Evolutionary conservation across 2,329 filamentous ascomycete genomes (phyloP).

Genomic region (Xylariaceae sp.): DNA sequence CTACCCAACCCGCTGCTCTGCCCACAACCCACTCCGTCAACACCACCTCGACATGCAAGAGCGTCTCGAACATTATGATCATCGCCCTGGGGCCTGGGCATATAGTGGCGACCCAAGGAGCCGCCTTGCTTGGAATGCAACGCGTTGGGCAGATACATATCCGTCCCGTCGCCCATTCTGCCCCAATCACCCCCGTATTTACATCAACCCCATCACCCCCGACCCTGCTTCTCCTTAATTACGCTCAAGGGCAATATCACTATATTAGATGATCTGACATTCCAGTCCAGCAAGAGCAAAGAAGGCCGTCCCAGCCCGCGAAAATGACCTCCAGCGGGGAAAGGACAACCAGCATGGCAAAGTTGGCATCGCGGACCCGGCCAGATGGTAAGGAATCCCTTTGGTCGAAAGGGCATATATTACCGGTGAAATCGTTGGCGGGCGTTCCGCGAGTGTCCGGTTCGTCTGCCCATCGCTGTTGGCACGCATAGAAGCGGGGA

Average conservation of each 20-base stretch:
- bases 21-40: background rate
- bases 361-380: background rate
- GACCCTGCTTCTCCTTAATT: slow-evolving; percentile 1
- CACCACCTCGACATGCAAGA: background rate
- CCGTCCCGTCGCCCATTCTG: slow-evolving; percentile 5
- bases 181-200: background rate
- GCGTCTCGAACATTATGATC: background rate
- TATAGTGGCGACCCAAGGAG: background rate
- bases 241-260: slow-evolving; percentile 3
- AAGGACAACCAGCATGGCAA: background rate
- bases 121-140: slow-evolving; percentile 2
- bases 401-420: background rate
- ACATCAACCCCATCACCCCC: slow-evolving; percentile 5
- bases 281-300: too few relatives aligned
- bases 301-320: background rate
- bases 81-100: background rate
- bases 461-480: slow-evolving; percentile 15
- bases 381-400: background rate
- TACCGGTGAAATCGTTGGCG: slow-evolving; percentile 6
- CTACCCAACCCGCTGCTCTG: background rate
- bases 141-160: slow-evolving; percentile 6
- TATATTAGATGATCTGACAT: background rate
- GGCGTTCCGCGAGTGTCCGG: slow-evolving; percentile 12
- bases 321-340: background rate
- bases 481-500: slow-evolving; percentile 24